Evolutionary conservation across 768 basidiomycete species (phyloP), one percentile per base, ranked within the genome.

Genomic region (Phylloporus rhodoxanthus): DNA sequence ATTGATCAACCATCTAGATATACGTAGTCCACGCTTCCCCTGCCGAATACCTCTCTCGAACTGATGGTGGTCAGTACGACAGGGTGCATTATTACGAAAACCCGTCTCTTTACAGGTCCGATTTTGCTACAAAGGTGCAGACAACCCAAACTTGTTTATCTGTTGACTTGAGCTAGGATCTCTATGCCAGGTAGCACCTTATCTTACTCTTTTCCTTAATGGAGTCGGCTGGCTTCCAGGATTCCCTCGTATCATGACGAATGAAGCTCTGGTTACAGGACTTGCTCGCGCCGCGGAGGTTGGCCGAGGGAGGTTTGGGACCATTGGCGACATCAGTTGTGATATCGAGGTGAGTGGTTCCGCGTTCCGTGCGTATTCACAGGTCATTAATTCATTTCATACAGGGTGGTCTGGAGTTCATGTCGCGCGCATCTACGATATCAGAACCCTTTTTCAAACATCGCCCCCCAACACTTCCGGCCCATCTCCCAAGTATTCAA

Each of bases 251-350:
- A 69, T 94, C 3, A 84, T 95, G 78, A 79, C 79, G 1, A 87
- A 77, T 17, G 71, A 72, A 0, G 81, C 87, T 54, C 71, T 93
- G 8, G 63, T 68, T 0, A 62, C 65, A 2, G 77, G 82, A 0
- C 73, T 84, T 7, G 53, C 68, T 29, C 71, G 67, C 3, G 84
- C 80, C 0, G 70, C 72, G 33, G 62, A 70, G 8, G 57, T 84
- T 2, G 78, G 79, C 7, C 74, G 70, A 3, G 78, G 73, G 14
- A 73, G 87, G 20, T 84, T 85, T 58, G 75, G 76, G 8, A 85
- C 80, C 47, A 77, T 96, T 20, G 90, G 88, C 2, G 93, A 96
- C 61, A 86, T 96, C 32, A 91, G 82, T 54, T 95, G 92, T 61
- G 93, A 96, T 61, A 73, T 91, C n/a, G 77, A 80, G 62, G 87